Evolutionary conservation across 257 asterid genomes (phyloP).

Genomic region (Echites panduratus): DNA sequence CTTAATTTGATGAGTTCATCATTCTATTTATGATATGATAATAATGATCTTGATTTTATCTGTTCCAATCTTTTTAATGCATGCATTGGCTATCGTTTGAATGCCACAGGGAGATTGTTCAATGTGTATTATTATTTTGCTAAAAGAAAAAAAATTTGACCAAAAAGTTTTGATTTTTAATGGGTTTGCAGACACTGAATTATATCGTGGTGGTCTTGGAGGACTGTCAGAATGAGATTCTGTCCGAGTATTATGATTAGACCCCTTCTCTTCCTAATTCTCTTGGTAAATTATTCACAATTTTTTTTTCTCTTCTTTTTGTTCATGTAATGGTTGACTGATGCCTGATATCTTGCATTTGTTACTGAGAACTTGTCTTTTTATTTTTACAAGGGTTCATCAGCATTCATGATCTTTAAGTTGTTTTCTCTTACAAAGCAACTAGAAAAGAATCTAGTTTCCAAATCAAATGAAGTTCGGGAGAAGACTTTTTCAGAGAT

Average conservation of each 20-base stretch:
- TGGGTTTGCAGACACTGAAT: background rate
- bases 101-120: no score
- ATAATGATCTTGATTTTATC: no score
- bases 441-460: background rate
- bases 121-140: no score
- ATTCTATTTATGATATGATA: no score
- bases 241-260: background rate
- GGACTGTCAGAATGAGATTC: conserved; percentile 8
- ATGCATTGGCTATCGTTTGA: no score
- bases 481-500: conserved; percentile 13
- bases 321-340: background rate
- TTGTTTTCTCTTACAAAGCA: conserved; percentile 8
- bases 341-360: background rate
- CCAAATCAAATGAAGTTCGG: background rate
- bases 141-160: no score
- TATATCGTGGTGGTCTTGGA: background rate
- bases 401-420: conserved; percentile 10
- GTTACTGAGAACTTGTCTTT: background rate
- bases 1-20: no score
- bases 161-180: background rate
- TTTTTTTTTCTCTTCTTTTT: background rate
- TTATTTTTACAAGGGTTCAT: conserved; percentile 11
- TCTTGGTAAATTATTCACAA: conserved; percentile 18
- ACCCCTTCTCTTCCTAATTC: conserved; percentile 15
- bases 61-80: no score